Percentiles rank a stretch among this genome's conserved stretches.
phyloP scores from a whole-genome alignment of 306 rosid species.

The Macrotyloma uniflorum region DNA sequence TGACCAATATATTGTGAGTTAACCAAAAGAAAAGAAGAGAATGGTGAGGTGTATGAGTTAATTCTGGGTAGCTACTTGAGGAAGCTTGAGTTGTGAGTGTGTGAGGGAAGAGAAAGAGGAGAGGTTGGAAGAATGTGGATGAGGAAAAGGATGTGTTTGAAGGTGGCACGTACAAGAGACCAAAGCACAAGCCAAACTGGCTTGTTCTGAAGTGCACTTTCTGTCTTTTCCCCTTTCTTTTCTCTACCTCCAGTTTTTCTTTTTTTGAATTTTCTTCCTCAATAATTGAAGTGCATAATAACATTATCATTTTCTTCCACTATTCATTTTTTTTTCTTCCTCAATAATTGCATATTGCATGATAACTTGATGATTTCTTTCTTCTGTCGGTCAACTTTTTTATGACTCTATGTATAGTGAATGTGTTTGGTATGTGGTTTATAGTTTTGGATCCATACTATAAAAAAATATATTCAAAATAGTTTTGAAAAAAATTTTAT shows the following conservation, averaged over 20 bases:
- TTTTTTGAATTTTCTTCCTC: not conserved
- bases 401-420: not conserved
- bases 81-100: slow-evolving; percentile 34
- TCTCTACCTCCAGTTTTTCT: slow-evolving; percentile 29
- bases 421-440: too few species aligned
- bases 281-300: slow-evolving; percentile 41
- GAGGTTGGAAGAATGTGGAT: slow-evolving; percentile 52
- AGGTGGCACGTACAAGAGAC: slow-evolving; percentile 60
- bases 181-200: slow-evolving; percentile 71
- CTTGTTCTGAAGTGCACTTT: slow-evolving; percentile 74
- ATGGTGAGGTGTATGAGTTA: not conserved
- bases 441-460: too few species aligned
- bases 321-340: not conserved
- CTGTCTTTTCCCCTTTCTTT: slow-evolving; percentile 77
- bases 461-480: too few species aligned
- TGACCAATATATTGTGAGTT: not conserved
- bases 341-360: not conserved
- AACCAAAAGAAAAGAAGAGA: not conserved
- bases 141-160: slow-evolving; percentile 59
- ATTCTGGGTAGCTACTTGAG: slow-evolving; percentile 9
- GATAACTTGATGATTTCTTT: not conserved
- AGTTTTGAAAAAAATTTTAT: too few species aligned
- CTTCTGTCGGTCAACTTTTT: not conserved
- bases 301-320: slow-evolving; percentile 29
- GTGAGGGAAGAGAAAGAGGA: slow-evolving; percentile 31